A percentile compares a stretch with the other conserved stretches of the same genome.
Evolutionary conservation across 306 rosid genomes (phyloP).

Genomic region (Quillaja saponaria): DNA sequence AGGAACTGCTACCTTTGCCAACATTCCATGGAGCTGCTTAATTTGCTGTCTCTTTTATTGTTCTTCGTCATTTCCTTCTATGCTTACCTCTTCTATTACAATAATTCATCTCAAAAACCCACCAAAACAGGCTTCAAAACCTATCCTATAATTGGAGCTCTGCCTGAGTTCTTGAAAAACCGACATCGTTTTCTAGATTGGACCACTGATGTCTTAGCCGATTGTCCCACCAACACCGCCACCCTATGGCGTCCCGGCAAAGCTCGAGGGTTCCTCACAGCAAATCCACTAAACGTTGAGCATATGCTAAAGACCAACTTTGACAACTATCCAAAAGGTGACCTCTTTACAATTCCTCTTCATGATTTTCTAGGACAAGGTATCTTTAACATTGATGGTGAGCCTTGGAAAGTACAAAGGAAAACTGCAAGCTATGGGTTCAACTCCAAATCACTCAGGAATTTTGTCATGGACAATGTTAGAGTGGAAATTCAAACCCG

Average conservation of each 20-base stretch:
- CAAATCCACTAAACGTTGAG: conserved; percentile 60
- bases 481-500: conserved; percentile 42
- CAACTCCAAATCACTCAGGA: conserved; percentile 59
- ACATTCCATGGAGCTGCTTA: too few relatives aligned
- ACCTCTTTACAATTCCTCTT: conserved; percentile 31
- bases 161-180: conserved; percentile 54
- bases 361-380: conserved; percentile 66
- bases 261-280: conserved; percentile 45
- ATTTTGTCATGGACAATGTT: conserved; percentile 56
- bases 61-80: too few relatives aligned
- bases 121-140: conserved; percentile 53
- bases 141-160: conserved; percentile 52
- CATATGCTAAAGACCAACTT: conserved; percentile 65
- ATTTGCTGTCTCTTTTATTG: too few relatives aligned
- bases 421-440: conserved; percentile 70
- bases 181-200: conserved; percentile 66
- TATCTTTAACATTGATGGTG: conserved; percentile 66
- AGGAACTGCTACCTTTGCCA: too few relatives aligned
- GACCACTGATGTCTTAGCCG: conserved; percentile 50
- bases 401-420: conserved; percentile 60
- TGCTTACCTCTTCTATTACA: too few relatives aligned
- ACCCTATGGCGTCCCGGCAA: conserved; percentile 43
- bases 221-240: conserved; percentile 50
- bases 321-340: conserved; percentile 73
- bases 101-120: too few relatives aligned